Percentiles rank a stretch among this genome's conserved stretches.
Evolutionary conservation across 352 stramenopile genomes (phyloP).

Genomic region (Phytophthora melonis): DNA sequence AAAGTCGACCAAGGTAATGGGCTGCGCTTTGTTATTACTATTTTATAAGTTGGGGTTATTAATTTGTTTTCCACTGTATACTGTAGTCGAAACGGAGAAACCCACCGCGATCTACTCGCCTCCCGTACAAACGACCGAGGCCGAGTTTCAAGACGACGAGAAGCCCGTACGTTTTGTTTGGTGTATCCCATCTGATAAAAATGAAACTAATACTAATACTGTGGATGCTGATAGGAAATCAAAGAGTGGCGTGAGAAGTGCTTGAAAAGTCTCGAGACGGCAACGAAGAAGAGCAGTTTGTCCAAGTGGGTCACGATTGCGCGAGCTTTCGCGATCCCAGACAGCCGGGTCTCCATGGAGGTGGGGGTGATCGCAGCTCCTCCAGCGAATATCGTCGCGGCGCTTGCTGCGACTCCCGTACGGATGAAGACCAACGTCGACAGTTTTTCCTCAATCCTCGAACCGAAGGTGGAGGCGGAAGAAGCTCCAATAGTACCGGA

Average conservation of each 20-base stretch:
- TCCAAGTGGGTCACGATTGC: slow-evolving; percentile 52
- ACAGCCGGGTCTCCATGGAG: slow-evolving; percentile 31
- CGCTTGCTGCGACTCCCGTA: slow-evolving; percentile 26
- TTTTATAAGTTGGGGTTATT: background rate
- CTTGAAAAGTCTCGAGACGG: slow-evolving; percentile 41
- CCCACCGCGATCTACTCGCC: background rate
- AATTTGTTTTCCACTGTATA: background rate
- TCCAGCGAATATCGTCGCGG: slow-evolving; percentile 21
- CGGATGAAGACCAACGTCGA: slow-evolving; percentile 56
- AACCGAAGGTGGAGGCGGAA: slow-evolving; percentile 6
- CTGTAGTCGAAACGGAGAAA: slow-evolving; percentile 14
- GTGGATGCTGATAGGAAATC: slow-evolving; percentile 34
- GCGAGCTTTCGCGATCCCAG: slow-evolving; percentile 41
- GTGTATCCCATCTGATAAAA: background rate
- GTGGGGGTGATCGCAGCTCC: slow-evolving; percentile 32
- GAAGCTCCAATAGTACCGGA: background rate
- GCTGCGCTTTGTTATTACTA: background rate
- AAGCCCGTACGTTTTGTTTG: slow-evolving; percentile 25
- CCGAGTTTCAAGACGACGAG: slow-evolving; percentile 22
- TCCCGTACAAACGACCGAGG: slow-evolving; percentile 23
- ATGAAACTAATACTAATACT: background rate
- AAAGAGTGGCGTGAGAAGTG: slow-evolving; percentile 53
- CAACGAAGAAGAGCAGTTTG: slow-evolving; percentile 42
- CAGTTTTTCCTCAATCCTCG: slow-evolving; percentile 49
- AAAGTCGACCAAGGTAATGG: slow-evolving; percentile 21